A percentile compares a stretch with the other conserved stretches of the same genome.
phyloP scores from a whole-genome alignment of 139 green algal species.

The Chlamydomonas sphaeroides region DNA sequence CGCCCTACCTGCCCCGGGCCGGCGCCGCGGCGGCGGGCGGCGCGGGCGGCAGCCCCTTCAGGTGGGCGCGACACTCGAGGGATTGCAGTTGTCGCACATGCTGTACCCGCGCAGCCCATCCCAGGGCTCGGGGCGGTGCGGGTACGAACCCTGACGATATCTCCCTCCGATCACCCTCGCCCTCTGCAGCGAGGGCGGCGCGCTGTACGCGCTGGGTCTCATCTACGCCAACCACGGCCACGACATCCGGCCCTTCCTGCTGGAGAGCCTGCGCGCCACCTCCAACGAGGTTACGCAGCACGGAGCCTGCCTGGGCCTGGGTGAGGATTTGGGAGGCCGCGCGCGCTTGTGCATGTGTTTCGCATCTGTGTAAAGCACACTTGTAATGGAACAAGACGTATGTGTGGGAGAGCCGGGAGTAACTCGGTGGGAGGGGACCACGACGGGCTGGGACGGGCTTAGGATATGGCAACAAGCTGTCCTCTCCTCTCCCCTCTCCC shows the following conservation, averaged over 20 bases:
- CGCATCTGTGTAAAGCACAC: too few relatives aligned
- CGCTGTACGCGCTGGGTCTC: constrained; percentile 96
- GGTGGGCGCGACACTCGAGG: not conserved
- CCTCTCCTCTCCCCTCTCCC: not conserved
- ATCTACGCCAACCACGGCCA: constrained; percentile 95
- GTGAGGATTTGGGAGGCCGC: too few relatives aligned
- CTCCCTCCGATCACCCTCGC: too few relatives aligned
- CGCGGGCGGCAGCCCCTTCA: constrained; percentile 34
- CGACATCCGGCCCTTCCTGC: constrained; percentile 84
- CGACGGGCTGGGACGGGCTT: too few relatives aligned
- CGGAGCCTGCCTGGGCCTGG: constrained; percentile 95
- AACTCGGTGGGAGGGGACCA: too few relatives aligned
- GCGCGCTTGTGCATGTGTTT: too few relatives aligned
- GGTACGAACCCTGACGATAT: too few relatives aligned
- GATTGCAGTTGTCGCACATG: too few relatives aligned
- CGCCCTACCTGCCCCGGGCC: constrained; percentile 92
- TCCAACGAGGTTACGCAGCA: constrained; percentile 95
- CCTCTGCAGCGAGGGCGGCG: constrained; percentile 89
- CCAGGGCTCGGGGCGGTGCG: too few relatives aligned
- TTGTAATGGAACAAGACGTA: too few relatives aligned
- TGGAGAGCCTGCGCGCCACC: constrained; percentile 83
- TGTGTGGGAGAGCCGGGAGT: too few relatives aligned
- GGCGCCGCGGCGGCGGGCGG: constrained; percentile 52
- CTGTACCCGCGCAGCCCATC: too few relatives aligned
- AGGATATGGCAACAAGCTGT: not conserved